Percentiles rank a stretch among this genome's conserved stretches.
Conservation (phyloP, 257 asterid genomes). For the Henckelia pumila region DNA sequence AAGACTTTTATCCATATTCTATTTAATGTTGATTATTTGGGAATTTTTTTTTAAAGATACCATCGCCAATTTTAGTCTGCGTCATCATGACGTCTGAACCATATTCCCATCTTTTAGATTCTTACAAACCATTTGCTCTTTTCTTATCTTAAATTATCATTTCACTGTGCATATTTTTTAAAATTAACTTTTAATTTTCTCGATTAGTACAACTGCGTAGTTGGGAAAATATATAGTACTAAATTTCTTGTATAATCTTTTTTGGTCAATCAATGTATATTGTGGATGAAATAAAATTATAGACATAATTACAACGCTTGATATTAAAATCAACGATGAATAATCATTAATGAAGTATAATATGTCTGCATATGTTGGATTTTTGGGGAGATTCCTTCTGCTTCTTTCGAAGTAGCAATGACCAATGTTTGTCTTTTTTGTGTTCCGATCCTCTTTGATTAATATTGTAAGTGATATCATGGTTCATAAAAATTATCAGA, state of each 20-base stretch:
- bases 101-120: background rate
- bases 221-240: too few species aligned
- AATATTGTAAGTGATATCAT: too few species aligned
- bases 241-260: background rate
- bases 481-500: too few species aligned
- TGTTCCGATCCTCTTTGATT: too few species aligned
- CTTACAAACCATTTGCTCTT: background rate
- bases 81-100: background rate
- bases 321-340: background rate
- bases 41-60: conserved; percentile 9
- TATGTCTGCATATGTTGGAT: background rate
- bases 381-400: background rate
- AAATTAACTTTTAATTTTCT: too few species aligned
- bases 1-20: conserved; percentile 2
- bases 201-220: too few species aligned
- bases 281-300: background rate
- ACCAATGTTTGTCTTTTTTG: background rate
- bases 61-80: background rate
- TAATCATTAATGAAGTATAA: background rate
- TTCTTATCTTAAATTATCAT: background rate
- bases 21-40: background rate
- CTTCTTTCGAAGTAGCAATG: background rate
- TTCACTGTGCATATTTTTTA: background rate
- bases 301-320: background rate
- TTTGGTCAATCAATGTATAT: background rate